These are phyloP conservation scores for Metschnikowia lochheadii DNA, from an alignment of 805 yeast genomes.

Conservation along the genomic window DNA sequence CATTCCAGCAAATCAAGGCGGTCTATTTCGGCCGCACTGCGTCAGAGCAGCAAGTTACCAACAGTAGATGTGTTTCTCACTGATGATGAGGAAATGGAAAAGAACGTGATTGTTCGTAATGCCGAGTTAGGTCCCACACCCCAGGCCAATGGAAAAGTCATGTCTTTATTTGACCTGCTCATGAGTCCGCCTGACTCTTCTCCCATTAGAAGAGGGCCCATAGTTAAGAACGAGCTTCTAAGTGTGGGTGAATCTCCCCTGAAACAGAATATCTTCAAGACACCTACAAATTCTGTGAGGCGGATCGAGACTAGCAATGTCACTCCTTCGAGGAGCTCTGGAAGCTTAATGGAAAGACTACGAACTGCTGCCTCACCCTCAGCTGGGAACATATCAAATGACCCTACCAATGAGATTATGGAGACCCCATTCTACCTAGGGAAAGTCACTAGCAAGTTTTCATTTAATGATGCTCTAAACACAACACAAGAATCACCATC, in stretches of 20 bases:
- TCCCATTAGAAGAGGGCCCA: conserved; percentile 24
- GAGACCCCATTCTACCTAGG: conserved; percentile 17
- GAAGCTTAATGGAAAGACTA: conserved; percentile 9
- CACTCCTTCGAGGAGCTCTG: conserved; percentile 14
- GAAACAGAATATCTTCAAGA: conserved; percentile 23
- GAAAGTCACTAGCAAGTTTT: conserved; percentile 12
- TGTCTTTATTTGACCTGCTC: conserved; percentile 64
- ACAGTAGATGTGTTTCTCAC: conserved; percentile 7
- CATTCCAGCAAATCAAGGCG: background rate
- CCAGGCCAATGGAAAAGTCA: conserved; percentile 71
- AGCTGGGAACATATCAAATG: background rate
- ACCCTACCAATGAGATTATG: background rate
- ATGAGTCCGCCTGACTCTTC: conserved; percentile 43
- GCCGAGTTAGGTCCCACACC: conserved; percentile 81
- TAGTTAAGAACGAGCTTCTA: background rate
- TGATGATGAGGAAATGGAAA: conserved; percentile 15
- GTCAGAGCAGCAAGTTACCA: background rate
- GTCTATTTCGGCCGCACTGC: background rate
- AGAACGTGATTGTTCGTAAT: conserved; percentile 6
- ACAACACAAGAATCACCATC: background rate
- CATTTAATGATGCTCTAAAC: conserved; percentile 7
- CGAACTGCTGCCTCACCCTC: conserved; percentile 11
- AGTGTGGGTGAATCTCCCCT: conserved; percentile 6
- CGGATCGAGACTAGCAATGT: conserved; percentile 13
- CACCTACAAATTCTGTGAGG: conserved; percentile 29